Base-by-base conservation (phyloP, 805 yeast genomes). In the Candida piceae region DNA sequence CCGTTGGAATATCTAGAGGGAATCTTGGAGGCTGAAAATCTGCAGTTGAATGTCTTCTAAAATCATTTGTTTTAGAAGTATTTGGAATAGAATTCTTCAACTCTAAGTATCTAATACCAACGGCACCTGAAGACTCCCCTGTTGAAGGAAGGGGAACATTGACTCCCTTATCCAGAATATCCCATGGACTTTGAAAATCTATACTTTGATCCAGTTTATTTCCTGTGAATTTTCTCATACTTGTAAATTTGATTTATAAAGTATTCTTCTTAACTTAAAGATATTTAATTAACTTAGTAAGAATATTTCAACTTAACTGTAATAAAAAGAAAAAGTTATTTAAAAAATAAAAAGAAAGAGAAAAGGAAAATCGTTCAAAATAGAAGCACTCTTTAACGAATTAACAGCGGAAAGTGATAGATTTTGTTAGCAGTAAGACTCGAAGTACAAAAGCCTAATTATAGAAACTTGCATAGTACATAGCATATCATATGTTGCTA, bases 141-240 rank as follows among this genome's bases (percentile, higher is more conserved):
- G 28, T 4, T 10, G 27, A n/a, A 17, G 38, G 38, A 7, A 29
- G 8, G 11, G 51, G 51, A 4, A 38, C 31, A 6, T 18, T 39
- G 1, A 42, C 41, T 7, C 31, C 25, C 6, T 45, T 13, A n/a
- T 25, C 13, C 11, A 33, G 18, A 3, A 45, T 19, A 12, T 39
- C 36, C 24, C 35, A 24, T 9, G 45, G 53, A 25, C 33, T 45
- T 25, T 30, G 31, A 29, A 52, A 56, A 36, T 58, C 64, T n/a
- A 35, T 39, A 2, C 38, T 44, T 16, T 35, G 35, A 10, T 35
- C 34, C 7, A 58, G 37, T 29, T 38, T 44, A 26, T 58, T 51
- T 5, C 61, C 62, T 30, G 39, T 51, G 21, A 48, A 46, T 26
- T 47, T 49, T 23, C 49, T 41, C 50, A 52, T 52, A 10, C 24